Conservation (phyloP, 176 grass and related monocot genomes). For the Lolium perenne region DNA sequence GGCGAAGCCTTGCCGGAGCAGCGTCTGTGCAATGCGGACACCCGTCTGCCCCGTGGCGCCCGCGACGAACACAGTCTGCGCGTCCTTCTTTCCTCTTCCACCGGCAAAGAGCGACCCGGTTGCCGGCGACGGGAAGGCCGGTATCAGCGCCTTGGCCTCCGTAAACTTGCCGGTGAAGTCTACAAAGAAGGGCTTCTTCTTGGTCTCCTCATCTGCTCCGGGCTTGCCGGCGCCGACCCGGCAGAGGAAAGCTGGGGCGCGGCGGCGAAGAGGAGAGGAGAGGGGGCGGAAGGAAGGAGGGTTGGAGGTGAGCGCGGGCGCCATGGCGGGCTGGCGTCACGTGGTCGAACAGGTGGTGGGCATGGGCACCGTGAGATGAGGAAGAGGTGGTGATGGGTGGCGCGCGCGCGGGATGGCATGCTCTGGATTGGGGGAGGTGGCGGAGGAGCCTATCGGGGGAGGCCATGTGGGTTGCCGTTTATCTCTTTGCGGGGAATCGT, state of each 20-base stretch:
- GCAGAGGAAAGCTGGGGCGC: conserved; percentile 45
- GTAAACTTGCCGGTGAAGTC: conserved; percentile 66
- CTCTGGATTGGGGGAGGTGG: conserved; percentile 50
- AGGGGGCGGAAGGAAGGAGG: conserved; percentile 66
- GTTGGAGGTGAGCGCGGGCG: conserved; percentile 87
- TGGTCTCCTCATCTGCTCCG: conserved; percentile 47
- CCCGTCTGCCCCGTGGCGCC: conserved; percentile 86
- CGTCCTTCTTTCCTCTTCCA: conserved; percentile 65
- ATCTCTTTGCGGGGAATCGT: conserved; percentile 34
- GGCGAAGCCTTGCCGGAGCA: conserved; percentile 76
- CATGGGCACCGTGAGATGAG: conserved; percentile 58
- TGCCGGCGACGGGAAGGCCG: conserved; percentile 51
- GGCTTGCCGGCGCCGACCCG: conserved; percentile 48
- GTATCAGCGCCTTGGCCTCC: conserved; percentile 66
- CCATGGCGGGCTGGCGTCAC: conserved; percentile 55
- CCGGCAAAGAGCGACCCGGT: conserved; percentile 51
- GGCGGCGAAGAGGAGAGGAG: conserved; percentile 45
- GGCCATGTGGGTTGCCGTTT: conserved; percentile 50
- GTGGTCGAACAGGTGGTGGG: conserved; percentile 52
- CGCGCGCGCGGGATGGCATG: conserved; percentile 12
- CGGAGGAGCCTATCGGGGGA: conserved; percentile 45
- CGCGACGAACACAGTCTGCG: conserved; percentile 78
- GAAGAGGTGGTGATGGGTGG: conserved; percentile 42
- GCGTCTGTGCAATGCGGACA: conserved; percentile 68
- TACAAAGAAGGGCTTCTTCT: conserved; percentile 60